Evolutionary conservation across 495 filamentous ascomycete species (phyloP), one percentile per base, ranked within the genome.

Genomic region (Talaromyces wortmannii): DNA sequence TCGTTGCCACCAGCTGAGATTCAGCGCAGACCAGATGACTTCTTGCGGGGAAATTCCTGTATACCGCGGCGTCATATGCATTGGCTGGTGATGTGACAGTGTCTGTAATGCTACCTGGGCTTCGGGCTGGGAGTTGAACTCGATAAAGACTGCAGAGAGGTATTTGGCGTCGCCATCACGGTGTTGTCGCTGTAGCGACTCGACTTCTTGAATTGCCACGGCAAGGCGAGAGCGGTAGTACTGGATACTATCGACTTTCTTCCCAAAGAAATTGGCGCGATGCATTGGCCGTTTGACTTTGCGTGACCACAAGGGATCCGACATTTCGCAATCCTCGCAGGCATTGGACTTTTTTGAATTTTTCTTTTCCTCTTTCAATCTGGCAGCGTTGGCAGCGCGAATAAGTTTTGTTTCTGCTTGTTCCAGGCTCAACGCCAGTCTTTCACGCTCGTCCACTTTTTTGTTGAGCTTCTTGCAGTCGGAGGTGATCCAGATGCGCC

Each of bases 211-310:
- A 53, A 88, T 85, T 31, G 91, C 72, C 48, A 79, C 80, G 48
- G 79, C 79, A 4, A 96, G 82, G 61, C 89, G 78, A 4, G 74
- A 63, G 42, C 91, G 88, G 67, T 83, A 87, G 84, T 89, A 95
- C 60, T 89, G 80, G 68, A 96, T 96, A 0, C 89, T 89, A 69
- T 96, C 91, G 31, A 96, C 90, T 59, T 87, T 85, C 56, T 79
- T 75, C 50, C 78, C 83, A 30, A 74, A 83, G 70, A 72, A 63
- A 57, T 78, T 82, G 56, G 69, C 65, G 47, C 72, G 76, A 62
- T 80, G 83, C 33, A 69, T 85, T 2, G 77, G 85, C 36, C 74
- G 73, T 52, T 74, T 62, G 64, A 81, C 78, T 31, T 69, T 76
- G 32, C 67, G 67, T 31, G 73, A 70, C 67, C 63, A 80, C 30